Base-by-base conservation (phyloP, 148 eudicot genomes). In the Chenopodium album region DNA sequence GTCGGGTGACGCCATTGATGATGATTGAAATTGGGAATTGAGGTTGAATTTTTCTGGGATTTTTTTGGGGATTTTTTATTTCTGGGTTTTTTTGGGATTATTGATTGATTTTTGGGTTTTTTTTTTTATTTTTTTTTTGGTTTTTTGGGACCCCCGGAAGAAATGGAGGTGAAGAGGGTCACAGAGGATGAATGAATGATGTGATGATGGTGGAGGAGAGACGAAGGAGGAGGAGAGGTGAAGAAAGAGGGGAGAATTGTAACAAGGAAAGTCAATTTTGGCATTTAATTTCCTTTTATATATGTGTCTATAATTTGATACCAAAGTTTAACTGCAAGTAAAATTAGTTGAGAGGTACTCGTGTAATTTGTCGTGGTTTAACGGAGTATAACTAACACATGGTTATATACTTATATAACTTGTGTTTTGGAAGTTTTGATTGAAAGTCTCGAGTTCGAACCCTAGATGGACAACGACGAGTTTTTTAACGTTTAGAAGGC, bases 1-100 rank as follows among this genome's bases (percentile, higher is more conserved):
- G 82, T 92, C 97, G 65, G 91, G 89, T 72, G 89, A 79, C 87
- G 91, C 90, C 84, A 87, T 87, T 56, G 74, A 73, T 80, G 76
- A 77, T 8, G 54, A 17, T 17, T 4, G 37, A 2, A 3, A 50
- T 50, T 50, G 14, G 2, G 44, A 37, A 37, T 37, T 37, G 44
- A 10, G 54, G 13, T 50, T 12, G 26, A 2, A 9, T 82, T 88
- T 81, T 79, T 82, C 73, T 17, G 62, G 22, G 44, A 5, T 5
- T 14, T 56, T 56, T 56, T 56, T 13, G 9, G 83, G 47, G 66
- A 31, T 64, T 47, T 54, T 31, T 14, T 37, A n/a, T 47, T 71
- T 52, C 63, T 19, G 56, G 11, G 32, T 50, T 34, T 56, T 29
- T 62, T 59, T 13, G 64, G 59, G 16, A n/a, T 71, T 71, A 16